phyloP scores from a whole-genome alignment of 768 basidiomycete species.

The Podaxis sp. region DNA sequence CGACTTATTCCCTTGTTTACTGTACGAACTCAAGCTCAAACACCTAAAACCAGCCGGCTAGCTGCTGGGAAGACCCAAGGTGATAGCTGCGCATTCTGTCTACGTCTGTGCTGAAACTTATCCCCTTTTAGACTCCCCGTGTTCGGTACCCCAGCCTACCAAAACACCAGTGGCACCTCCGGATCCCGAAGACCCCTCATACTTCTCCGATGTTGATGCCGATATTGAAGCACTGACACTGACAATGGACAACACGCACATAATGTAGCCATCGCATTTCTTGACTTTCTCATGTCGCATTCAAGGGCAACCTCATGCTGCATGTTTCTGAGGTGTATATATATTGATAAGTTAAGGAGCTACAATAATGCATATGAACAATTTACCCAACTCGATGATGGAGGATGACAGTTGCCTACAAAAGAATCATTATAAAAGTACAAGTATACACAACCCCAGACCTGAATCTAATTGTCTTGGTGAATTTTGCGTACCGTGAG shows the following conservation, averaged over 20 bases:
- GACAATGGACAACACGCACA: slow-evolving; percentile 16
- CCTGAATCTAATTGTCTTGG: neutral
- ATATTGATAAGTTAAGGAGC: neutral
- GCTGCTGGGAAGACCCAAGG: slow-evolving; percentile 44
- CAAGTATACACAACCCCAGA: neutral
- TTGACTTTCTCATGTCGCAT: neutral
- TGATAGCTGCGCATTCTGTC: slow-evolving; percentile 15
- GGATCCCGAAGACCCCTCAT: neutral
- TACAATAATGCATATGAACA: neutral
- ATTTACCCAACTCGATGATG: slow-evolving; percentile 1
- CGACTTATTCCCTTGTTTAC: slow-evolving; percentile 53
- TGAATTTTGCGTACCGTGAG: slow-evolving; percentile 14
- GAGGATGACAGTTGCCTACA: neutral
- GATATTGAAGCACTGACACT: slow-evolving; percentile 28
- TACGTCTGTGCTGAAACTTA: slow-evolving; percentile 1
- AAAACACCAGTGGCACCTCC: neutral
- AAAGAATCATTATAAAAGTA: neutral
- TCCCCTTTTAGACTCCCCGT: slow-evolving; percentile 29
- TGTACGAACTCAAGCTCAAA: slow-evolving; percentile 24
- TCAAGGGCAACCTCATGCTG: neutral
- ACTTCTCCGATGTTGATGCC: slow-evolving; percentile 23
- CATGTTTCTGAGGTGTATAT: neutral
- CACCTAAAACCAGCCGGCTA: slow-evolving; percentile 35
- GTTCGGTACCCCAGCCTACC: slow-evolving; percentile 8
- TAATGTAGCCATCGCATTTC: neutral